Base-by-base conservation (phyloP, 2,329 filamentous ascomycete genomes). In the Phaeophleospora eucalypticola region DNA sequence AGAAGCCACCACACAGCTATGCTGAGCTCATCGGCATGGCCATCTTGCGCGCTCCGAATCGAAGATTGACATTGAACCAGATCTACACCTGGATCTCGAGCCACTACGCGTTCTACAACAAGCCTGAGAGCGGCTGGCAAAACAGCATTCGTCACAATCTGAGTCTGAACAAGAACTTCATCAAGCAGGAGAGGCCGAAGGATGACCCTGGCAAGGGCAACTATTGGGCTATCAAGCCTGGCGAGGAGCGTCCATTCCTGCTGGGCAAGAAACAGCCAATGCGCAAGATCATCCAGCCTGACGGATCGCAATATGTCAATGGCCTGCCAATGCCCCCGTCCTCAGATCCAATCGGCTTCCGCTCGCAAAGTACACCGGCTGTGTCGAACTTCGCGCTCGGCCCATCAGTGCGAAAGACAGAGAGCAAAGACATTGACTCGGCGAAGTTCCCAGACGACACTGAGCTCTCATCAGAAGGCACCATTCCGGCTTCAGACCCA, bases 31-130 rank as follows among this genome's bases (percentile, higher is more conserved):
- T 97, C 56, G 93, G 88, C 64, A 96, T 96, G 90, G 89, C 93
- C 42, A 96, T 98, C 59, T 76, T 97, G 17, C 83, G 90, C 52
- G 88, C 93, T 3, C 84, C 87, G 10, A 82, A 84, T 51, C 83
- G 89, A 50, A 85, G 87, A 43, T 76, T 97, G 52, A 97, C 93
- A 1, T 78, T 98, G 15, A 83, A 89, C 19, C 89, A 96, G 68
- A 98, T 98, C 58, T 98, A 97, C 78, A 95, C 95, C 65, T 98
- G 93, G 91, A 97, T 98, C 60, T 94, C 89, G n/a, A 88, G 94
- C 65, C 90, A 85, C 15, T 97, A 87, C 66, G 83, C 81, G 4
- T 96, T 91, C 70, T 98, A 97, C 73, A 84, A 81, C 58, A 80
- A 82, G 36, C 80, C 84, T 46, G 89, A 96, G 60, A 83, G 87